Percentiles rank a stretch among this genome's conserved stretches.
Evolutionary conservation across 805 yeast genomes (phyloP).

Genomic region (Candida ovalis): DNA sequence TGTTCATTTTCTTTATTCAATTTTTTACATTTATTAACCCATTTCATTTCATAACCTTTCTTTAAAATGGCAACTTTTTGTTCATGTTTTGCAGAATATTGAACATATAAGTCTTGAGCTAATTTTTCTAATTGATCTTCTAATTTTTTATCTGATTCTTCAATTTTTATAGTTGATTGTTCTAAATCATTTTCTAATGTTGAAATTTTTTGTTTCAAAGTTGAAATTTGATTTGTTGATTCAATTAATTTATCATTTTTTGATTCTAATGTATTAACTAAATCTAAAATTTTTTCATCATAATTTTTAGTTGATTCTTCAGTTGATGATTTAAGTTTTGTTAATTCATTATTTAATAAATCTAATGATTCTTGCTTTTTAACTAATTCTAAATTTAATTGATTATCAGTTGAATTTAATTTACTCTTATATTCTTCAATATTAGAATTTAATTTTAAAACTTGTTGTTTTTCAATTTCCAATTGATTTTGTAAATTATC

Average conservation of each 20-base stretch:
- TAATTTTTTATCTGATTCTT: conserved; percentile 42
- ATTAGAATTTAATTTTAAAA: background rate
- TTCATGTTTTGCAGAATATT: conserved; percentile 75
- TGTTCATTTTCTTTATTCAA: conserved; percentile 41
- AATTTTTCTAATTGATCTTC: conserved; percentile 56
- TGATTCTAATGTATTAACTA: conserved; percentile 8
- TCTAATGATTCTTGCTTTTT: conserved; percentile 11
- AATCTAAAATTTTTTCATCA: conserved; percentile 9
- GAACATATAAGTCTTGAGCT: conserved; percentile 67
- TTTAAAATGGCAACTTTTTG: conserved; percentile 62
- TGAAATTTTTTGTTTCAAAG: conserved; percentile 11
- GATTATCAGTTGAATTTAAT: conserved; percentile 1
- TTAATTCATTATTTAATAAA: conserved; percentile 8
- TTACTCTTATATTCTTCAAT: background rate
- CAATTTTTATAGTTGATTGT: conserved; percentile 22
- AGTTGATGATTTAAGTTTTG: conserved; percentile 1
- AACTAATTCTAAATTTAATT: conserved; percentile 3
- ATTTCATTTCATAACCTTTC: conserved; percentile 53
- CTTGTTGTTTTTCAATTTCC: background rate
- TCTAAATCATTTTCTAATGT: conserved; percentile 19
- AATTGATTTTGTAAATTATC: background rate
- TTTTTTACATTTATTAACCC: conserved; percentile 41
- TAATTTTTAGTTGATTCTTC: conserved; percentile 1
- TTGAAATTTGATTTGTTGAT: conserved; percentile 12
- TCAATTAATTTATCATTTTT: conserved; percentile 14